Evolutionary conservation across 2,329 filamentous ascomycete species (phyloP).

Genomic region (Colletotrichum lindemuthianum): DNA sequence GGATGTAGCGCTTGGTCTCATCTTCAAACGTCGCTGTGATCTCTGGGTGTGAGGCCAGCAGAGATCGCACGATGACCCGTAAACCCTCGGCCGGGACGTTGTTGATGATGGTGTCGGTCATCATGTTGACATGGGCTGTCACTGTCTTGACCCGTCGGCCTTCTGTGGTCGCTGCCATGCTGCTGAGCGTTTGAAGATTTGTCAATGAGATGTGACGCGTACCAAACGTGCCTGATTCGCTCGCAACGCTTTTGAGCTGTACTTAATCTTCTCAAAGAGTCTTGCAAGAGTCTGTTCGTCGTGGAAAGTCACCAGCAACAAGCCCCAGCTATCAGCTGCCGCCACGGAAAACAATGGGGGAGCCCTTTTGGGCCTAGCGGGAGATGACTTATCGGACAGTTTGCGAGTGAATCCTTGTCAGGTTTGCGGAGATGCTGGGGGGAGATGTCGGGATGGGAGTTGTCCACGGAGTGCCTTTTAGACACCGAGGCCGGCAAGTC

Average conservation of each 20-base stretch:
- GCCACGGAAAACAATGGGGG: no score
- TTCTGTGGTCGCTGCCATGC: conserved; percentile 8
- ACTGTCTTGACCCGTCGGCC: conserved; percentile 40
- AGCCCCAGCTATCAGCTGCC: no score
- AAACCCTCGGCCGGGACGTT: conserved; percentile 52
- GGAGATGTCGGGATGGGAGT: background rate
- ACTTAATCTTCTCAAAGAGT: no score
- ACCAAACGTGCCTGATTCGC: no score
- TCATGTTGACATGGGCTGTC: conserved; percentile 57
- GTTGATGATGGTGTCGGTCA: conserved; percentile 57
- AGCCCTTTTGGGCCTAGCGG: no score
- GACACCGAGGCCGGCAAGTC: background rate
- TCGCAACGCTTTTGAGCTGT: no score
- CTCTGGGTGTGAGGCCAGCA: conserved; percentile 38
- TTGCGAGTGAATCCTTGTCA: no score
- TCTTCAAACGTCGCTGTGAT: conserved; percentile 47
- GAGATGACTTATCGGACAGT: no score
- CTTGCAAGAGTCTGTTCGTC: no score
- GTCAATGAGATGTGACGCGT: no score
- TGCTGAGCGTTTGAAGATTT: background rate
- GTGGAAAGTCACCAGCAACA: no score
- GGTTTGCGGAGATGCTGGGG: background rate
- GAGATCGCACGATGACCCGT: conserved; percentile 48
- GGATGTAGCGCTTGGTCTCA: conserved; percentile 43
- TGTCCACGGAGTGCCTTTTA: background rate